Conservation (phyloP, 768 basidiomycete genomes). For the Thelephora ganbajun region DNA sequence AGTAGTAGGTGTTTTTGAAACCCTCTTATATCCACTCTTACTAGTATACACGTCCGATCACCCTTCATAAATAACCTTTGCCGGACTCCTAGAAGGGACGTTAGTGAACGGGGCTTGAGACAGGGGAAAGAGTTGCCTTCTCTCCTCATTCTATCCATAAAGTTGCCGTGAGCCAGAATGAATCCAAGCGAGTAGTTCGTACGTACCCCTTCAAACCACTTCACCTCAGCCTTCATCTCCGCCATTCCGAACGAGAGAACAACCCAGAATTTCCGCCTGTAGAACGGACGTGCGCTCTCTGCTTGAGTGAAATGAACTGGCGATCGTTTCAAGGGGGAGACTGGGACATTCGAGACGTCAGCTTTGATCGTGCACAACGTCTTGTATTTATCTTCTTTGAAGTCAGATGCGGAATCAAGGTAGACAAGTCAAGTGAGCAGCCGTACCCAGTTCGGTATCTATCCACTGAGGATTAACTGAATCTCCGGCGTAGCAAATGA, state of each 20-base stretch:
- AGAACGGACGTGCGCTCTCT: constrained; percentile 8
- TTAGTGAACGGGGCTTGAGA: no score
- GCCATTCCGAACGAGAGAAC: constrained; percentile 30
- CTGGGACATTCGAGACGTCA: constrained; percentile 17
- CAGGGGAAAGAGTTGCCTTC: not conserved
- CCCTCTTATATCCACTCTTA: not conserved
- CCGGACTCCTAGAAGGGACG: not conserved
- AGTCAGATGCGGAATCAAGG: not conserved
- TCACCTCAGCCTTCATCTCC: constrained; percentile 31
- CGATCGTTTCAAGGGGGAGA: not conserved
- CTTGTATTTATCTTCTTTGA: constrained; percentile 17
- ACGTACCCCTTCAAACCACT: constrained; percentile 27
- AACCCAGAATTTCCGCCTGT: constrained; percentile 22
- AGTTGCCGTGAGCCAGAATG: not conserved
- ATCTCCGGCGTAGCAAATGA: constrained; percentile 20
- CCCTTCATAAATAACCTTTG: not conserved
- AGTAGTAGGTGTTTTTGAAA: not conserved
- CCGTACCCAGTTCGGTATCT: constrained; percentile 20
- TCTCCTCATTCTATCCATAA: not conserved
- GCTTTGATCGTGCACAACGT: constrained; percentile 22
- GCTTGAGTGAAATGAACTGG: not conserved
- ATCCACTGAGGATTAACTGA: constrained; percentile 17
- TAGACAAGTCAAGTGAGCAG: not conserved
- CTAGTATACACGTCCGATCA: not conserved
- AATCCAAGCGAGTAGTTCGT: not conserved